A percentile compares a stretch with the other conserved stretches of the same genome.
These are phyloP conservation scores for Colletotrichum nymphaeae DNA, from an alignment of 2,329 filamentous ascomycete genomes.

Conservation along the genomic window DNA sequence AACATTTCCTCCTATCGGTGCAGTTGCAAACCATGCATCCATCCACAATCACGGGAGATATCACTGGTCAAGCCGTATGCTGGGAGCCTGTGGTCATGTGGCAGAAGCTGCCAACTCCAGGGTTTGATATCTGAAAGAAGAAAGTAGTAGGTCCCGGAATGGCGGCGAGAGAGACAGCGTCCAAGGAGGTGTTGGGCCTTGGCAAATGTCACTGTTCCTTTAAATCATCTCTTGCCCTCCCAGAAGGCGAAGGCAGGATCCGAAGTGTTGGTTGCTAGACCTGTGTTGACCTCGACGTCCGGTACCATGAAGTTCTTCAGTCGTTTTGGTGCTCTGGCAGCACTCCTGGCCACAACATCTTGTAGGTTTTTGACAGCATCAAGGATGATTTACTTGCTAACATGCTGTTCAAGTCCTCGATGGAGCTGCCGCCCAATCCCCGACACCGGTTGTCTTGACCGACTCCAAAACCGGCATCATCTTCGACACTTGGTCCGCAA, in stretches of 20 bases:
- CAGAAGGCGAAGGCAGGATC: not conserved
- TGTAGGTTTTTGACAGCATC: constrained; percentile 1
- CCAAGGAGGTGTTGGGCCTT: not conserved
- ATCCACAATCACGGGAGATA: constrained; percentile 6
- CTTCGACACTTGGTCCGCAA: constrained; percentile 62
- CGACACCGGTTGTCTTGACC: constrained; percentile 46
- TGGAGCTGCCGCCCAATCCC: constrained; percentile 34
- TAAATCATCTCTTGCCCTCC: constrained; percentile 14
- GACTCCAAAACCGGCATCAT: constrained; percentile 62
- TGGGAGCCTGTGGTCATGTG: constrained; percentile 25
- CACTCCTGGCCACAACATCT: constrained; percentile 28
- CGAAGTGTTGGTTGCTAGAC: constrained; percentile 13
- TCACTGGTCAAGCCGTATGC: constrained; percentile 19
- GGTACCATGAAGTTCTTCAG: constrained; percentile 34
- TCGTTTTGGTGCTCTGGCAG: constrained; percentile 27
- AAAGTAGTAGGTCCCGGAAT: constrained; percentile 7
- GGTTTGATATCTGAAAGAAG: constrained; percentile 8
- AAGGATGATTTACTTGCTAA: not conserved
- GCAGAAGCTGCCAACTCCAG: not conserved
- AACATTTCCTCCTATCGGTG: constrained; percentile 35
- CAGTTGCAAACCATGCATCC: constrained; percentile 9
- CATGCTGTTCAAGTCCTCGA: constrained; percentile 19
- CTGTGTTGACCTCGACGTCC: constrained; percentile 13
- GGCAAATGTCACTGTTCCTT: not conserved
- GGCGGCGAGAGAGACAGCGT: not conserved